Evolutionary conservation across 2,329 filamentous ascomycete species (phyloP).

Genomic region (Neofusicoccum ribis): DNA sequence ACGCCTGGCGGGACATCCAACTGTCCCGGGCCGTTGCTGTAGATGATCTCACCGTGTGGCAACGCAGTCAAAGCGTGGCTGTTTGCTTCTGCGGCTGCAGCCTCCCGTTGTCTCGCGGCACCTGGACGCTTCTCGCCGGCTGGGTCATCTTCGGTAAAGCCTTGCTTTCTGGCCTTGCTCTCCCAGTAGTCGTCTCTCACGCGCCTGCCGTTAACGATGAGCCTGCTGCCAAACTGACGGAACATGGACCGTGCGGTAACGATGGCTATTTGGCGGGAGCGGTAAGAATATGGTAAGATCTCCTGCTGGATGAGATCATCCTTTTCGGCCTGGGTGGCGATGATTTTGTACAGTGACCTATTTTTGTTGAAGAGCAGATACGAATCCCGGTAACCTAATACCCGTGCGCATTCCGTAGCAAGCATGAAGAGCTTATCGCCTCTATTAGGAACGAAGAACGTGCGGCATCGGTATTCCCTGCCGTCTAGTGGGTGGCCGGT

Average conservation of each 20-base stretch:
- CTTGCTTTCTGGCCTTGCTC: slow-evolving; percentile 92
- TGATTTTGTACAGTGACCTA: slow-evolving; percentile 94
- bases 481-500: slow-evolving; percentile 80
- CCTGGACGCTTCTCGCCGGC: slow-evolving; percentile 96
- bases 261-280: slow-evolving; percentile 97
- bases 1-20: slow-evolving; percentile 42
- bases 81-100: slow-evolving; percentile 66
- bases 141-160: slow-evolving; percentile 94
- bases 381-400: slow-evolving; percentile 93
- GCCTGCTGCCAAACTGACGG: slow-evolving; percentile 91
- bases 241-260: slow-evolving; percentile 99
- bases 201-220: slow-evolving; percentile 84
- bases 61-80: slow-evolving; percentile 60
- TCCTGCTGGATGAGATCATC: slow-evolving; percentile 94
- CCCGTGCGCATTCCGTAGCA: slow-evolving; percentile 92
- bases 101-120: slow-evolving; percentile 83
- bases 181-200: slow-evolving; percentile 99
- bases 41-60: slow-evolving; percentile 83
- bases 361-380: slow-evolving; percentile 99
- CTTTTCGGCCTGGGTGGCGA: slow-evolving; percentile 92
- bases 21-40: slow-evolving; percentile 66
- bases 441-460: slow-evolving; percentile 87
- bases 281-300: slow-evolving; percentile 93
- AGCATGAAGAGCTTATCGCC: slow-evolving; percentile 98
- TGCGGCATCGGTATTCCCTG: slow-evolving; percentile 88